Percentiles rank a stretch among this genome's conserved stretches.
Evolutionary conservation across 2,329 filamentous ascomycete genomes (phyloP).

Genomic region (Curvularia sp.): DNA sequence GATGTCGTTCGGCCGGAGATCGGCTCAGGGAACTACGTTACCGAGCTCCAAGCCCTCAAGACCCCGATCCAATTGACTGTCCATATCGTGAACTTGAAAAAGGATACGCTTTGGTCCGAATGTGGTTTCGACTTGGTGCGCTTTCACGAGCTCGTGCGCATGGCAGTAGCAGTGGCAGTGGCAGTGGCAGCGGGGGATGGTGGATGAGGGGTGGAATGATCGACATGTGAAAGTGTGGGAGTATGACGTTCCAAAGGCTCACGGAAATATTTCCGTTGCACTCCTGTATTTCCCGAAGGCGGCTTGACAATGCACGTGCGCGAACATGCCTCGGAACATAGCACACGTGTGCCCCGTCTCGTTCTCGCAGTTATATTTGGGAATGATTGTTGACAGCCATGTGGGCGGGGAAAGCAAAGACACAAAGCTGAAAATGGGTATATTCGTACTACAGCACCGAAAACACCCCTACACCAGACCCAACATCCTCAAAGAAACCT

Average conservation of each 20-base stretch:
- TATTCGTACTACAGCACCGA: constrained; percentile 28
- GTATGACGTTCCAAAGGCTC: constrained; percentile 40
- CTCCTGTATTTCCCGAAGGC: constrained; percentile 21
- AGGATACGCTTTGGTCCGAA: constrained; percentile 1
- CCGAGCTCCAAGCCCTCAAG: constrained; percentile 13
- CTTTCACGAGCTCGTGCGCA: constrained; percentile 29
- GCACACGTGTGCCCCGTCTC: not conserved
- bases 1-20: constrained; percentile 40
- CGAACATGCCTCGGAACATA: constrained; percentile 27
- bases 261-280: constrained; percentile 34
- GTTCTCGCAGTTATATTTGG: not conserved
- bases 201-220: constrained; percentile 16
- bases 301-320: constrained; percentile 31
- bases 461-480: constrained; percentile 2
- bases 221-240: constrained; percentile 39
- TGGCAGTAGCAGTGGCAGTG: constrained; percentile 1
- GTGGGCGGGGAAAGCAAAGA: not conserved
- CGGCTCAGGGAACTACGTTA: constrained; percentile 34
- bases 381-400: not conserved
- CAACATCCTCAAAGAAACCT: constrained; percentile 43
- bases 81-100: not conserved
- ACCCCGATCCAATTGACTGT: constrained; percentile 4
- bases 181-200: constrained; percentile 2
- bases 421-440: constrained; percentile 25
- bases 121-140: not conserved